Conservation (phyloP, 352 stramenopile species). For the Phytopythium sindhum region DNA sequence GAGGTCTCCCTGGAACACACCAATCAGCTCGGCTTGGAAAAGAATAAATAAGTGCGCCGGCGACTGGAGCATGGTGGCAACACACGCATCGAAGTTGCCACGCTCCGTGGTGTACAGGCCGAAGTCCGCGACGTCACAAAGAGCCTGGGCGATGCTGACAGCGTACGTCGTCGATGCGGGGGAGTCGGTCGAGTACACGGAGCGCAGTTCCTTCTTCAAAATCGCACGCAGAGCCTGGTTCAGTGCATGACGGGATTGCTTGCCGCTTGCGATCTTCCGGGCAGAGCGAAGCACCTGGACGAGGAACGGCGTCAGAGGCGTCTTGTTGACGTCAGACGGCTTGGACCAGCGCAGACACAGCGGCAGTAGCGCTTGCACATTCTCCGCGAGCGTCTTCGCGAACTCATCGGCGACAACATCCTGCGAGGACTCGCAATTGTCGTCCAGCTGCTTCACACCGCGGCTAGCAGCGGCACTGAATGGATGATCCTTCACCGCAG, state of each 20-base stretch:
- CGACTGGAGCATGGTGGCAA: conserved; percentile 61
- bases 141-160: conserved; percentile 43
- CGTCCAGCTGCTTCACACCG: conserved; percentile 4
- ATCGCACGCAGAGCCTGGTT: conserved; percentile 54
- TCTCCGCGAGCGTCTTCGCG: conserved; percentile 32
- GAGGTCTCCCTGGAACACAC: conserved; percentile 50
- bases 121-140: conserved; percentile 38
- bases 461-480: conserved; percentile 29
- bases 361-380: conserved; percentile 42
- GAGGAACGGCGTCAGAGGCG: conserved; percentile 48
- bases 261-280: conserved; percentile 24
- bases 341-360: conserved; percentile 65
- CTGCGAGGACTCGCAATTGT: conserved; percentile 26
- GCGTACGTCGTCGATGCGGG: conserved; percentile 14
- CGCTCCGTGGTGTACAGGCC: conserved; percentile 36
- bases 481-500: conserved; percentile 42
- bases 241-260: conserved; percentile 31
- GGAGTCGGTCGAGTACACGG: conserved; percentile 25
- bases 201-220: conserved; percentile 64
- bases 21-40: conserved; percentile 48
- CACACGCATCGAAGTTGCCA: conserved; percentile 61
- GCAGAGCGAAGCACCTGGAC: conserved; percentile 54
- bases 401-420: conserved; percentile 17
- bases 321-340: conserved; percentile 38
- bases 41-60: conserved; percentile 58